phyloP scores from a whole-genome alignment of 805 yeast species.

The Candida dajiaensis region DNA sequence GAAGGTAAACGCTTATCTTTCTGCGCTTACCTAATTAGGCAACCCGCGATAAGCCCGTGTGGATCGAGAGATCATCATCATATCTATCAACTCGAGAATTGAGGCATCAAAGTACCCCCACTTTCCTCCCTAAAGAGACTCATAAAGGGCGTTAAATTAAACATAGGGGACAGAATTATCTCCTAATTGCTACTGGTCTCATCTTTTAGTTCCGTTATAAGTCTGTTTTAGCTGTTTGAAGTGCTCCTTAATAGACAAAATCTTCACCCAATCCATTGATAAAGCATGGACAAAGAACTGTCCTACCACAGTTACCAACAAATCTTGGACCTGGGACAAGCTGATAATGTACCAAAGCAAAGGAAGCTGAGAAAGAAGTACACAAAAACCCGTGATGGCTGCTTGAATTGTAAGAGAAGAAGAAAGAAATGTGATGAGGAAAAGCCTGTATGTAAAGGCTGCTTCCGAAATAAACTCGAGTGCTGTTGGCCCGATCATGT shows the following conservation, averaged over 20 bases:
- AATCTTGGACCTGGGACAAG: constrained; percentile 13
- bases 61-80: background rate
- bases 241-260: background rate
- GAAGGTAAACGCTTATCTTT: too few species aligned
- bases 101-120: too few species aligned
- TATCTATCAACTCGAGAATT: background rate
- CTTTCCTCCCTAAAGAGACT: too few species aligned
- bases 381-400: constrained; percentile 19
- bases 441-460: constrained; percentile 18
- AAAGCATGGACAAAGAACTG: background rate
- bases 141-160: too few species aligned
- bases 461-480: constrained; percentile 8
- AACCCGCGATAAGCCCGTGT: background rate
- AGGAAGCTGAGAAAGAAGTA: constrained; percentile 10
- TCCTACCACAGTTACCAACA: constrained; percentile 20
- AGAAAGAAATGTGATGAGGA: constrained; percentile 23
- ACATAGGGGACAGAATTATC: too few species aligned
- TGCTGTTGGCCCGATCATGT: constrained; percentile 22
- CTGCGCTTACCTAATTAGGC: background rate
- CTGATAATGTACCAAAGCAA: constrained; percentile 5
- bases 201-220: too few species aligned
- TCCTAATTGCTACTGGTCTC: too few species aligned
- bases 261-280: background rate
- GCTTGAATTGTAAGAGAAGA: constrained; percentile 17
- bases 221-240: too few species aligned